phyloP scores from a whole-genome alignment of 805 yeast genomes.

The Wickerhamomyces tratensis region DNA sequence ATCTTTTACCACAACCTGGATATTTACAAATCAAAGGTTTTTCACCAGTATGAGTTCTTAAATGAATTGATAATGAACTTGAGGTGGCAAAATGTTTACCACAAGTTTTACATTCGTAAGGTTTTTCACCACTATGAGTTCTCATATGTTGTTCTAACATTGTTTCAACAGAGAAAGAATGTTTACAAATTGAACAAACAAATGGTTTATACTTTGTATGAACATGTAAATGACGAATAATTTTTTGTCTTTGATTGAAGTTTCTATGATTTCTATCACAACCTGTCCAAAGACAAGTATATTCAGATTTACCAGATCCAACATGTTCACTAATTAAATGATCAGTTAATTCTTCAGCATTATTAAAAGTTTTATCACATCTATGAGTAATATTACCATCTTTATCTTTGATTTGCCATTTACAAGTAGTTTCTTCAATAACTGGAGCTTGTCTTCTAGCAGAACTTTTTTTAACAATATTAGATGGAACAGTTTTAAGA shows the following conservation, averaged over 20 bases:
- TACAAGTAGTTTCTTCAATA: constrained; percentile 12
- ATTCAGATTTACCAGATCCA: constrained; percentile 60
- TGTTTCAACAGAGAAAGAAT: constrained; percentile 65
- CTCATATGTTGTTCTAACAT: constrained; percentile 76
- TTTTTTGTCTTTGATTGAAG: constrained; percentile 79
- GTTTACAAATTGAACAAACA: constrained; percentile 59
- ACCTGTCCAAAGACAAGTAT: constrained; percentile 69
- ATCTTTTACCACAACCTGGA: constrained; percentile 75
- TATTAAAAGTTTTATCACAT: constrained; percentile 42
- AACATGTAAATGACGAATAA: constrained; percentile 75
- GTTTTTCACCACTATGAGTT: constrained; percentile 85
- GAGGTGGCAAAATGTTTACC: constrained; percentile 74
- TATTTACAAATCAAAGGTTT: constrained; percentile 74
- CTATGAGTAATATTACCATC: constrained; percentile 1
- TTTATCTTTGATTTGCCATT: constrained; percentile 10
- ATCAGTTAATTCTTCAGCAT: constrained; percentile 54
- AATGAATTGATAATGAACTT: constrained; percentile 75
- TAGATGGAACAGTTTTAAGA: neutral
- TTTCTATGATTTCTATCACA: constrained; percentile 57
- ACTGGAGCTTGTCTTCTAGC: neutral
- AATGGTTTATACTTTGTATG: constrained; percentile 84
- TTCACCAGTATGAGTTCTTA: constrained; percentile 83
- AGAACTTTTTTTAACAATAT: neutral
- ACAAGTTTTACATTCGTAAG: constrained; percentile 66
- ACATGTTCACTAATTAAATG: constrained; percentile 67